These are phyloP conservation scores for Capronia epimyces DNA, from an alignment of 2,329 filamentous ascomycete genomes.

Conservation along the genomic window DNA sequence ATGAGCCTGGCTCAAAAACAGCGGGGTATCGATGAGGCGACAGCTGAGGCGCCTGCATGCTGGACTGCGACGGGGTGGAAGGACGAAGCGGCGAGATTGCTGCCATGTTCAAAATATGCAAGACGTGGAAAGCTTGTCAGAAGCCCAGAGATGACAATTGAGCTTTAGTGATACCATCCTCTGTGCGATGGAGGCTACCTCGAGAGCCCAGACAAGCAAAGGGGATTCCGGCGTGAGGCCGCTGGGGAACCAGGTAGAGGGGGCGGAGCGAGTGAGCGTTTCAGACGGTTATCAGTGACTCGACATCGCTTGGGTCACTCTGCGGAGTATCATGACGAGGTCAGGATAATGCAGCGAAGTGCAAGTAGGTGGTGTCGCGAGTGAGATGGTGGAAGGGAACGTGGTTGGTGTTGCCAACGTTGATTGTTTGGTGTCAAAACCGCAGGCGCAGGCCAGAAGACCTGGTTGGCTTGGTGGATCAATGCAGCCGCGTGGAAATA, in stretches of 20 bases:
- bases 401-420: background rate
- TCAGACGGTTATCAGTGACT: background rate
- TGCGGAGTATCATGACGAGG: background rate
- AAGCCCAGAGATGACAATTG: background rate
- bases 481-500: no score
- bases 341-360: background rate
- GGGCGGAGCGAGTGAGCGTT: background rate
- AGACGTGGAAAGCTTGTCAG: background rate
- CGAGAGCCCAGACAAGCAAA: background rate
- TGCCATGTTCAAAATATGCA: conserved; percentile 7
- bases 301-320: background rate
- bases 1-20: conserved; percentile 13
- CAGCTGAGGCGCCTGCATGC: conserved; percentile 16
- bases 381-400: background rate
- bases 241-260: background rate
- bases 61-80: conserved; percentile 12
- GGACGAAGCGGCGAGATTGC: conserved; percentile 15
- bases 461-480: no score
- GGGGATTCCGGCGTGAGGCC: background rate
- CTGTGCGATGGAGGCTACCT: background rate
- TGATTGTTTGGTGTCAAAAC: background rate
- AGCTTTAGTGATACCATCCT: background rate
- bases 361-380: background rate
- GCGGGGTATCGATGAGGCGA: conserved; percentile 20
- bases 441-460: background rate